Percentiles rank a stretch among this genome's conserved stretches.
Evolutionary conservation across 2,329 filamentous ascomycete species (phyloP).

Genomic region (Penicillium decumbens): DNA sequence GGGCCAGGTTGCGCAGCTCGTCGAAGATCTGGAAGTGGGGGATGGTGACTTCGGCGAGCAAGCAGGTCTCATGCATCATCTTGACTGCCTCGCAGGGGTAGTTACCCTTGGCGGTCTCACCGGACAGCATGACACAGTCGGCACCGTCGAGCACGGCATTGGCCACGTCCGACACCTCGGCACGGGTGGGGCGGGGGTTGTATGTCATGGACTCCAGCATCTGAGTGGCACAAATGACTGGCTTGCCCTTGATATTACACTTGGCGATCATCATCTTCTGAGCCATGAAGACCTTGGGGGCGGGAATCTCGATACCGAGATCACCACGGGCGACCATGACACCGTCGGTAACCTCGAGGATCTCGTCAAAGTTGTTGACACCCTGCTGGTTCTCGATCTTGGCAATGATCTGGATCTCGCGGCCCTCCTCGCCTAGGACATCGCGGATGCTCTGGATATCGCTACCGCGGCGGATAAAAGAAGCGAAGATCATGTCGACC

Average conservation of each 20-base stretch:
- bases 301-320: constrained; percentile 96
- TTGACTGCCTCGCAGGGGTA: constrained; percentile 88
- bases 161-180: constrained; percentile 96
- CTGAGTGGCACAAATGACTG: constrained; percentile 97
- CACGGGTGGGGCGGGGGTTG: constrained; percentile 95
- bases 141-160: constrained; percentile 97
- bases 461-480: constrained; percentile 90
- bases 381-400: constrained; percentile 99
- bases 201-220: constrained; percentile 99
- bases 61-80: constrained; percentile 98
- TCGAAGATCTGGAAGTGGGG: constrained; percentile 96
- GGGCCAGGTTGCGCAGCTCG: constrained; percentile 79
- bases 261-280: constrained; percentile 99
- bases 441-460: constrained; percentile 91
- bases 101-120: constrained; percentile 95
- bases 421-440: constrained; percentile 84
- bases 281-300: constrained; percentile 95
- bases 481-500: constrained; percentile 98
- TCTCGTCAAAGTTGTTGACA: constrained; percentile 99
- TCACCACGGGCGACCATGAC: constrained; percentile 99
- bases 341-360: constrained; percentile 91
- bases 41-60: constrained; percentile 95
- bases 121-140: constrained; percentile 99
- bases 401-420: constrained; percentile 98
- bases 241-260: constrained; percentile 99